Conservation (phyloP, 2,329 filamentous ascomycete genomes). For the Exophiala calicioides region DNA sequence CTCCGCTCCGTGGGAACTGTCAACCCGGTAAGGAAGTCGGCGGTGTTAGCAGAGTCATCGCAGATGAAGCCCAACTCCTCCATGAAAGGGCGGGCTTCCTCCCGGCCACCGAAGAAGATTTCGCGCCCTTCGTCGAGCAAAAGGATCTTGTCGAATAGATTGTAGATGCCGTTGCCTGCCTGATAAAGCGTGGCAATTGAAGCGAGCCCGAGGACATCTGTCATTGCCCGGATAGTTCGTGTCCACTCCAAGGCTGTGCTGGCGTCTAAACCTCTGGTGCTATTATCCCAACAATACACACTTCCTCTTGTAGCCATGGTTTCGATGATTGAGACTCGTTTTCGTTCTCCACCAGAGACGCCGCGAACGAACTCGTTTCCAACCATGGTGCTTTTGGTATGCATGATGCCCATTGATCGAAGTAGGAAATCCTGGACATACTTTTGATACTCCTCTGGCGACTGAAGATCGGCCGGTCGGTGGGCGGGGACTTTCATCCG, state of each 20-base stretch:
- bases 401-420: conserved; percentile 58
- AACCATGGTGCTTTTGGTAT: conserved; percentile 66
- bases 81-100: conserved; percentile 64
- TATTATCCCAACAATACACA: conserved; percentile 69
- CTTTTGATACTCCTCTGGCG: conserved; percentile 49
- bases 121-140: conserved; percentile 67
- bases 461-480: conserved; percentile 40
- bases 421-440: conserved; percentile 58
- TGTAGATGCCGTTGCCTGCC: conserved; percentile 68
- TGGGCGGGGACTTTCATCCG: conserved; percentile 57
- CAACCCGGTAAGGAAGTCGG: conserved; percentile 66
- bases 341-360: conserved; percentile 68
- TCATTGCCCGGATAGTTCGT: conserved; percentile 64
- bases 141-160: conserved; percentile 70
- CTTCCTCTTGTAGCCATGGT: conserved; percentile 59
- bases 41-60: conserved; percentile 62
- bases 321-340: conserved; percentile 69
- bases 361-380: conserved; percentile 67
- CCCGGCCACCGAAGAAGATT: conserved; percentile 63
- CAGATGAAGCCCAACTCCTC: conserved; percentile 65
- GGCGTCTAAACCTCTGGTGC: conserved; percentile 65
- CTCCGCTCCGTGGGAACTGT: conserved; percentile 57
- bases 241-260: conserved; percentile 64
- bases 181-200: conserved; percentile 69
- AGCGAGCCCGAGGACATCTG: conserved; percentile 61